Base-by-base conservation (phyloP, 169 alveolate genomes). In the Plasmodium fragile region DNA sequence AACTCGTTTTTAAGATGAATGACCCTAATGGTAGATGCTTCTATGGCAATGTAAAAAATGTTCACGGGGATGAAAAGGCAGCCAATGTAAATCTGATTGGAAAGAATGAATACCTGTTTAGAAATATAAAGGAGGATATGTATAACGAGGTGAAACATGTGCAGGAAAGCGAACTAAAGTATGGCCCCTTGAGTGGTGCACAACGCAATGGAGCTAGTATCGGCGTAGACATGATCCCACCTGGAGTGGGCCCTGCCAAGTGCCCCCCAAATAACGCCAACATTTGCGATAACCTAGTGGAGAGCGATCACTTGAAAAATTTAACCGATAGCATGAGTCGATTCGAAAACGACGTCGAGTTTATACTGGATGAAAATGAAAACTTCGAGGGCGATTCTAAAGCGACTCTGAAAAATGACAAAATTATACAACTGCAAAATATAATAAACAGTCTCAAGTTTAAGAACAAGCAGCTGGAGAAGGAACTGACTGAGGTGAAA, bases 401-500 rank as follows among this genome's bases (percentile, higher is more conserved):
- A 25, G n/a, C 55, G n/a, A 18, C 28, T 2, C n/a, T 18, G 28
- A 83, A 16, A 18, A 34, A 53, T 70, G 92, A 83, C 25, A 83
- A 83, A 69, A 83, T 83, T 43, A 28, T 3, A 4, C 83, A 83
- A n/a, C 71, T 83, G 18, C 92, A 83, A 34, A 83, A 83, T 18
- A 83, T 83, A 34, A 83, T 83, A 39, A 83, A 70, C 53, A 83
- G 92, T 45, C 77, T 83, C 18, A 83, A 70, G 77, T 69, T 83
- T 83, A 83, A 83, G 41, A 83, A 83, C 75, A 83, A 55, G 49
- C 92, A 83, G 52, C 55, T 83, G 71, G 83, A 83, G 70, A 83
- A 83, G 71, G 92, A 83, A 41, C 53, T 83, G 34, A 83, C 81
- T 16, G 92, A 83, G 13, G 82, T 83, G 69, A 83, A 83, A 39